A percentile compares a stretch with the other conserved stretches of the same genome.
phyloP scores from a whole-genome alignment of 2,329 filamentous ascomycete species.

The Aspergillus ochraceoroseus region DNA sequence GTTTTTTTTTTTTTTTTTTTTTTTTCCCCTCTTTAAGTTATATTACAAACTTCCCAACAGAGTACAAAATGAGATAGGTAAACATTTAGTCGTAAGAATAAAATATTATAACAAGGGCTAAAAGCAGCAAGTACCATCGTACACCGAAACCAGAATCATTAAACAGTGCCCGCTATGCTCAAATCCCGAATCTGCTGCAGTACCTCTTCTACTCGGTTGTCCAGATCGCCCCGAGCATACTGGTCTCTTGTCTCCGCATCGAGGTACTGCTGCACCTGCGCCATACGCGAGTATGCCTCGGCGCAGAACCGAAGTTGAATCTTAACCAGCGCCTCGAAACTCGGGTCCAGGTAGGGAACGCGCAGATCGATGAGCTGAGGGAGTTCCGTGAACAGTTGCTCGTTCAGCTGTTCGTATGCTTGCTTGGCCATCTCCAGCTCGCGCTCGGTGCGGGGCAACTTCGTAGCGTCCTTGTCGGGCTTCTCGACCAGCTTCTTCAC shows the following conservation, averaged over 20 bases:
- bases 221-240: conserved; percentile 88
- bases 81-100: conserved; percentile 1
- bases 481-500: conserved; percentile 97
- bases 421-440: conserved; percentile 91
- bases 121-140: too few species aligned
- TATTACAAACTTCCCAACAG: too few species aligned
- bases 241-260: conserved; percentile 93
- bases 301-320: conserved; percentile 97
- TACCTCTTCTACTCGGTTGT: conserved; percentile 88
- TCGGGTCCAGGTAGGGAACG: conserved; percentile 94
- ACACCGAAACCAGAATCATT: too few species aligned
- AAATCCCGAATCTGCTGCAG: conserved; percentile 94
- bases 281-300: conserved; percentile 95
- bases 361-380: conserved; percentile 94
- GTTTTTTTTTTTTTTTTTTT: too few species aligned
- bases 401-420: conserved; percentile 94
- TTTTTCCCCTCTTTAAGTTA: too few species aligned
- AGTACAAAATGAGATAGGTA: too few species aligned
- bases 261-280: conserved; percentile 97
- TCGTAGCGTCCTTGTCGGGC: conserved; percentile 96
- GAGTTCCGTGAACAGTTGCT: conserved; percentile 86
- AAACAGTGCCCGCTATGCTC: conserved; percentile 78
- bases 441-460: conserved; percentile 91
- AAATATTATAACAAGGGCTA: too few species aligned
- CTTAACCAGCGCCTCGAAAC: conserved; percentile 96